Evolutionary conservation across 345 rosid species (phyloP).

Genomic region (Euphorbia lathyris): DNA sequence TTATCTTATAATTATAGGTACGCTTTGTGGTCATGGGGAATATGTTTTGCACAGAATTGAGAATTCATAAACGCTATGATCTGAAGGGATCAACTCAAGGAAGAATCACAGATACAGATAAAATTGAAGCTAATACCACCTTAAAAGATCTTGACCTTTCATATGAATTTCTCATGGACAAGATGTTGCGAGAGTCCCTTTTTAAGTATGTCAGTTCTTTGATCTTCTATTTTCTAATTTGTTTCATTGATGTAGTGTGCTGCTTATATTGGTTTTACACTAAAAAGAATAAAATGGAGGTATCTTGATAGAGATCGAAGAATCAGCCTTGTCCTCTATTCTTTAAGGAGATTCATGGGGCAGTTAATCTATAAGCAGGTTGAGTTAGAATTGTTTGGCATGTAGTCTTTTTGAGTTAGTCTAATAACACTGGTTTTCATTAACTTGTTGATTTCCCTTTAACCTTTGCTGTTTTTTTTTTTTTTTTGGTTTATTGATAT

Average conservation of each 20-base stretch:
- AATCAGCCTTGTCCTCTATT: no score
- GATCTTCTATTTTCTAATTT: neutral
- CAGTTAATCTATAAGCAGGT: no score
- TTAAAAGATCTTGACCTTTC: constrained; percentile 81
- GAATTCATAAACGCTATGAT: constrained; percentile 87
- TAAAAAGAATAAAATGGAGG: no score
- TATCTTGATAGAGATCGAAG: no score
- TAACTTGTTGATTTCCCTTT: no score
- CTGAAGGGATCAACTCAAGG: constrained; percentile 90
- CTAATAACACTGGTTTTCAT: no score
- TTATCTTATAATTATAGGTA: constrained; percentile 48
- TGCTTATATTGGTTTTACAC: neutral
- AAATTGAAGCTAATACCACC: constrained; percentile 66
- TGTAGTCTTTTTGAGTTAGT: no score
- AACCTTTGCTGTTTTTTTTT: neutral
- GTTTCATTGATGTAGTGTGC: neutral
- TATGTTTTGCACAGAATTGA: constrained; percentile 95
- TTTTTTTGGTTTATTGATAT: neutral
- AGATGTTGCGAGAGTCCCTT: constrained; percentile 63
- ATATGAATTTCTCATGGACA: constrained; percentile 91
- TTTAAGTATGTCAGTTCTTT: constrained; percentile 55
- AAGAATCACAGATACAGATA: constrained; percentile 64
- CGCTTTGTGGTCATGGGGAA: constrained; percentile 99
- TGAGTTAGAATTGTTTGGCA: no score
- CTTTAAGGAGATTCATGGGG: no score